Evolutionary conservation across 257 asterid genomes (phyloP).

Genomic region (Primulina eburnea): DNA sequence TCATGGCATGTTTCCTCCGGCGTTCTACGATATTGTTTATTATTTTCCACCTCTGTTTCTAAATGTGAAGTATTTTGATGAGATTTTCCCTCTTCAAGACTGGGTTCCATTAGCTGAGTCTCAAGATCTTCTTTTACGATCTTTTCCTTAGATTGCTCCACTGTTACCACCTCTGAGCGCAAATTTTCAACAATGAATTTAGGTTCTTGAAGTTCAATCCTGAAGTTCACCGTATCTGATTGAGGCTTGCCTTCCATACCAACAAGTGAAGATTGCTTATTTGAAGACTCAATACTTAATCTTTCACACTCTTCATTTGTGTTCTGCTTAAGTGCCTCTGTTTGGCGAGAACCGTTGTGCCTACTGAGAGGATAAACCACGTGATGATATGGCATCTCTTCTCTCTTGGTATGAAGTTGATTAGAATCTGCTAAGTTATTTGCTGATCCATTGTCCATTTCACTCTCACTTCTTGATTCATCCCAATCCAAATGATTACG

Average conservation of each 20-base stretch:
- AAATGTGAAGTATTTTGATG: constrained; percentile 31
- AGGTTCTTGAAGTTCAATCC: constrained; percentile 47
- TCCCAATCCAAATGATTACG: constrained; percentile 60
- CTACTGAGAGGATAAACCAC: constrained; percentile 25
- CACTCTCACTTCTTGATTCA: constrained; percentile 62
- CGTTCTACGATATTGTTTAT: constrained; percentile 26
- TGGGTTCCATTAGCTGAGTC: constrained; percentile 34
- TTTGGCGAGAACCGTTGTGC: constrained; percentile 25
- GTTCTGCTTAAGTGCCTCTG: constrained; percentile 30
- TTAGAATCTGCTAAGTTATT: constrained; percentile 39
- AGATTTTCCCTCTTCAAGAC: constrained; percentile 40
- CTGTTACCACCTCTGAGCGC: constrained; percentile 36
- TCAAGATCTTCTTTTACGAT: constrained; percentile 42
- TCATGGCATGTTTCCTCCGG: constrained; percentile 35
- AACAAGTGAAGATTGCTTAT: constrained; percentile 27
- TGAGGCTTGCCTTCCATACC: constrained; percentile 39
- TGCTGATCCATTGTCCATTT: constrained; percentile 44
- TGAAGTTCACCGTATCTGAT: constrained; percentile 35
- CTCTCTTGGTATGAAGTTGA: constrained; percentile 21
- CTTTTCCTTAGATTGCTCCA: constrained; percentile 33
- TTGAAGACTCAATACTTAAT: constrained; percentile 30
- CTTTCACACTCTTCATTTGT: constrained; percentile 30
- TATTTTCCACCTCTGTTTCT: constrained; percentile 38
- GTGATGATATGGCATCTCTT: constrained; percentile 23
- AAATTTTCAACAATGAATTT: constrained; percentile 34